Conservation (phyloP, 1,284 basidiomycete species). For the Papiliotrema fonsecae region DNA sequence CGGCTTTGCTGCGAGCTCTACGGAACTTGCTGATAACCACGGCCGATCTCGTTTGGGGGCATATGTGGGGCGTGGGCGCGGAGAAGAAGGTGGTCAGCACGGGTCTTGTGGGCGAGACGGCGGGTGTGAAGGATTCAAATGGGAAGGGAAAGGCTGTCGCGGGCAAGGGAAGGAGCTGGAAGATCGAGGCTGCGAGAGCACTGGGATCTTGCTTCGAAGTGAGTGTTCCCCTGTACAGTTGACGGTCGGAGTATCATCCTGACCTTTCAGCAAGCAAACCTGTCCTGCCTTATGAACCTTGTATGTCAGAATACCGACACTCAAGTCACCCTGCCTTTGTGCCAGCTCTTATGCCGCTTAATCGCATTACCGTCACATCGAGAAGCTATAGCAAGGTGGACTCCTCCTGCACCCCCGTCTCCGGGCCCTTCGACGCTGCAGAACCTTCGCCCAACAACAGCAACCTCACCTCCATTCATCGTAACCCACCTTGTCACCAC, state of each 20-base stretch:
- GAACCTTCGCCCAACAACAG: not conserved
- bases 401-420: constrained; percentile 48
- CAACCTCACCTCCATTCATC: constrained; percentile 18
- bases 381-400: constrained; percentile 59
- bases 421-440: not conserved
- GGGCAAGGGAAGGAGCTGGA: constrained; percentile 10
- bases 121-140: not conserved
- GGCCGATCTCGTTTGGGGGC: constrained; percentile 42
- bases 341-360: constrained; percentile 59
- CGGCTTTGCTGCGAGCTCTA: constrained; percentile 33
- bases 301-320: constrained; percentile 30
- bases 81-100: constrained; percentile 40
- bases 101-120: constrained; percentile 19
- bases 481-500: constrained; percentile 26
- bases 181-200: constrained; percentile 17
- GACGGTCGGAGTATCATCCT: too few relatives aligned
- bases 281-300: constrained; percentile 26
- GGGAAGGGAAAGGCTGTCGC: constrained; percentile 11
- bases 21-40: constrained; percentile 40
- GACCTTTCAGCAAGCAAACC: constrained; percentile 21
- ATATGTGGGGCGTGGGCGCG: constrained; percentile 43
- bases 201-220: constrained; percentile 35
- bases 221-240: constrained; percentile 4
- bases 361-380: constrained; percentile 59
- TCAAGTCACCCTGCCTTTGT: constrained; percentile 46